Evolutionary conservation across 2,329 filamentous ascomycete species (phyloP).

Genomic region (Uncinocarpus reesii): DNA sequence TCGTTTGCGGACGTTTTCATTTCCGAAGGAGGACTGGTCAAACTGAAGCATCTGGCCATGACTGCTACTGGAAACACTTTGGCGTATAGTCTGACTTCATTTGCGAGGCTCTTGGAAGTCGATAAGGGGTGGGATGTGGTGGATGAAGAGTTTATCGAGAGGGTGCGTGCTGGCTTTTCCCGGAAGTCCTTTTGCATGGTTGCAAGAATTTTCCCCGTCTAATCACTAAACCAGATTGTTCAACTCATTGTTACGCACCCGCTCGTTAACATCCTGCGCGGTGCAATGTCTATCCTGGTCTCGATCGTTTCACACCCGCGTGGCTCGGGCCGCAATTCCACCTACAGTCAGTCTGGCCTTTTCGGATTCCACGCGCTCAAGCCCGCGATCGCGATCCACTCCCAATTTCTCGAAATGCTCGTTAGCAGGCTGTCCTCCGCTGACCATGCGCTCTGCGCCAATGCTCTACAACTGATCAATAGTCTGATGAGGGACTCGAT

Average conservation of each 20-base stretch:
- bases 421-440: slow-evolving; percentile 85
- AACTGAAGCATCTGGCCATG: slow-evolving; percentile 74
- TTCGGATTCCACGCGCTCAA: slow-evolving; percentile 89
- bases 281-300: slow-evolving; percentile 92
- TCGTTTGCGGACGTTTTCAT: slow-evolving; percentile 97
- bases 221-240: slow-evolving; percentile 50
- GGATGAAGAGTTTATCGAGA: slow-evolving; percentile 45
- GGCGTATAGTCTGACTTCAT: slow-evolving; percentile 84
- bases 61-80: slow-evolving; percentile 83
- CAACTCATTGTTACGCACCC: slow-evolving; percentile 91
- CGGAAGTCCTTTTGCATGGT: neutral
- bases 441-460: slow-evolving; percentile 90
- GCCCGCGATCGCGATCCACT: slow-evolving; percentile 80
- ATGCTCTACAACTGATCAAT: slow-evolving; percentile 90
- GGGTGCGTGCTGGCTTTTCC: no score
- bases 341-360: slow-evolving; percentile 45
- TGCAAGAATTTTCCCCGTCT: neutral
- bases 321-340: slow-evolving; percentile 39
- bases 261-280: slow-evolving; percentile 90
- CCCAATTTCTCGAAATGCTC: slow-evolving; percentile 88
- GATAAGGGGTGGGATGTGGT: slow-evolving; percentile 89
- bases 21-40: slow-evolving; percentile 69
- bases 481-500: slow-evolving; percentile 87
- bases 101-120: slow-evolving; percentile 79
- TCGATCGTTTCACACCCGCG: slow-evolving; percentile 83